These are phyloP conservation scores for Aspergillus tamarii DNA, from an alignment of 2,329 filamentous ascomycete genomes.

Conservation along the genomic window DNA sequence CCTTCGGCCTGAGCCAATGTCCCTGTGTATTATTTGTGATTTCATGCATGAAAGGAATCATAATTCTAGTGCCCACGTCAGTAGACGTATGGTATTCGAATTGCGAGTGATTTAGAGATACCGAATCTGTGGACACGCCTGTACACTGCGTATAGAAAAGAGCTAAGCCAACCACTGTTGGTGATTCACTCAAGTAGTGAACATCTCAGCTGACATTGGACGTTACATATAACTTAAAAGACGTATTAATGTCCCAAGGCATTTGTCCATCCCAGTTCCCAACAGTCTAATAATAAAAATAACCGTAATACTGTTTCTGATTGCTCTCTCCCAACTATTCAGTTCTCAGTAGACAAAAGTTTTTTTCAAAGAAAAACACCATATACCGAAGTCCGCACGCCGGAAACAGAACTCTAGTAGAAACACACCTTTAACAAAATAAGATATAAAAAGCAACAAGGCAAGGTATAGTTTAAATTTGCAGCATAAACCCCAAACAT, in stretches of 20 bases:
- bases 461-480: slow-evolving; percentile 2
- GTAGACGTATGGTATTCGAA: slow-evolving; percentile 11
- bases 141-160: no score
- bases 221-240: neutral
- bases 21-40: slow-evolving; percentile 21
- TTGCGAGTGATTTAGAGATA: neutral
- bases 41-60: slow-evolving; percentile 22
- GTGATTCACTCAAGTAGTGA: no score
- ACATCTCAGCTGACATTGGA: neutral
- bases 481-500: neutral
- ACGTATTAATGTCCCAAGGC: neutral
- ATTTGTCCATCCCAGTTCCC: neutral
- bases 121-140: neutral
- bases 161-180: neutral
- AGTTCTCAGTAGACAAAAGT: neutral
- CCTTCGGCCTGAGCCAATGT: slow-evolving; percentile 17
- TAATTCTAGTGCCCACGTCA: slow-evolving; percentile 24
- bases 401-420: slow-evolving; percentile 12
- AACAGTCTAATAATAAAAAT: neutral
- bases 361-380: slow-evolving; percentile 4
- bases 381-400: slow-evolving; percentile 3
- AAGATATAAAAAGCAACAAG: slow-evolving; percentile 1
- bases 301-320: neutral
- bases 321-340: slow-evolving; percentile 3
- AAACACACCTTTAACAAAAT: slow-evolving; percentile 20